Evolutionary conservation across 257 asterid species (phyloP), one percentile per base, ranked within the genome.

Genomic region (Vinca minor): DNA sequence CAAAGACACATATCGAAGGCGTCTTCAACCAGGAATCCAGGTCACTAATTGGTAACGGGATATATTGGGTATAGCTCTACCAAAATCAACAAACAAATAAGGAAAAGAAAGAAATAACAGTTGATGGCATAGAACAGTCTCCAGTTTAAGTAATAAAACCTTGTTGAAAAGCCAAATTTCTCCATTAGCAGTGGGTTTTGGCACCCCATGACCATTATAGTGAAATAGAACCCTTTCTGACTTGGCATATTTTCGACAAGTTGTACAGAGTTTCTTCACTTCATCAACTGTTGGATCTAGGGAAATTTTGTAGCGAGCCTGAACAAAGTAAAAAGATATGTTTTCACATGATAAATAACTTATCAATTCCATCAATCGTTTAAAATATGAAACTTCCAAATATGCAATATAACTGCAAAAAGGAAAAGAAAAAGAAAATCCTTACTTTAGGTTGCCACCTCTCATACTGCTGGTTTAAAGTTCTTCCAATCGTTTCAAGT

Each of bases 181-280:
- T 71, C 99, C 99, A 73, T 77, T 93, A 14, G 90, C 84, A 23
- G 99, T 87, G 55, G 99, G 99, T 84, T 89, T 89, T 53, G 99
- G 99, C 71, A 93, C 99, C 65, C 99, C 99, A 79, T 93, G 99
- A 34, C 99, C 99, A 78, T 93, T 93, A 74, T 89, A 93, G 77
- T 93, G 99, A 79, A 84, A 89, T 58, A 93, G 82, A 69, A 93
- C 99, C 82, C 99, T 85, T 83, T 93, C 99, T 59, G 96, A 79
- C 76, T 93, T 93, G 9, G 96, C 99, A 84, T 78, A 78, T 72
- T 93, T 89, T 60, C 97, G 99, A 76, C 96, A 93, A 54, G 92
- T 83, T 28, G 94, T 83, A 78, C 96, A 93, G 53, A 89, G 84
- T 72, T 93, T 87, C 82, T 93, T 93, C 59, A 93, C 95, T 76